A percentile compares a stretch with the other conserved stretches of the same genome.
phyloP scores from a whole-genome alignment of 768 basidiomycete species.

The Leccinellum rugosiceps region DNA sequence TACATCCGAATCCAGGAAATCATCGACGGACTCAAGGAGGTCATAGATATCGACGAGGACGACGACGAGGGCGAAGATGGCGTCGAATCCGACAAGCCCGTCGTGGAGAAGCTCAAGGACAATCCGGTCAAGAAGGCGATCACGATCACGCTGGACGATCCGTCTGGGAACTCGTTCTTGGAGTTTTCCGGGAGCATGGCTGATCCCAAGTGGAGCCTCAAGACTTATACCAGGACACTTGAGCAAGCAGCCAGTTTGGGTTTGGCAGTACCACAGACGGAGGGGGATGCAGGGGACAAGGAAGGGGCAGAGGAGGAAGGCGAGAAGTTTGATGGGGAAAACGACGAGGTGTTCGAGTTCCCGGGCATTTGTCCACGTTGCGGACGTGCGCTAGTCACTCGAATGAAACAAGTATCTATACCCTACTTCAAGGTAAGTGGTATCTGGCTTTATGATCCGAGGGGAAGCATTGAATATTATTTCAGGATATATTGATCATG shows the following conservation, averaged over 20 bases:
- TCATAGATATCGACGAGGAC: slow-evolving; percentile 61
- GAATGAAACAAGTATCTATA: slow-evolving; percentile 95
- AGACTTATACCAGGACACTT: slow-evolving; percentile 72
- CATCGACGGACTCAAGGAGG: slow-evolving; percentile 58
- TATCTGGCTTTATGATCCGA: background rate
- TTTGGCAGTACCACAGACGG: slow-evolving; percentile 50
- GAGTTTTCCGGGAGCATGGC: slow-evolving; percentile 84
- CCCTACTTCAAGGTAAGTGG: slow-evolving; percentile 88
- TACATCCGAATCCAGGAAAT: slow-evolving; percentile 74
- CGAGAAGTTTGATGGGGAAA: slow-evolving; percentile 36
- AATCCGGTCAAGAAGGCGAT: slow-evolving; percentile 65
- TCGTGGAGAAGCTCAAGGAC: slow-evolving; percentile 34
- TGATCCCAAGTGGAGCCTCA: slow-evolving; percentile 91
- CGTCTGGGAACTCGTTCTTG: slow-evolving; percentile 94
- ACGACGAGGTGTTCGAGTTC: slow-evolving; percentile 90
- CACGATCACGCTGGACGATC: slow-evolving; percentile 86
- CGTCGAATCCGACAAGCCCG: slow-evolving; percentile 25
- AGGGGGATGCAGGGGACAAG: background rate
- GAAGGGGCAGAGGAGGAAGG: slow-evolving; percentile 17
- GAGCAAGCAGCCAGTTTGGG: slow-evolving; percentile 84
- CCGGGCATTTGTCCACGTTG: slow-evolving; percentile 88
- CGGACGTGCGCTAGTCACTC: slow-evolving; percentile 74
- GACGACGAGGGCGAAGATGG: slow-evolving; percentile 38
- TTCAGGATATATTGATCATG: slow-evolving; percentile 93
- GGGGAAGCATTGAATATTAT: background rate